Base-by-base conservation (phyloP, 1,139 yeast species). In the Komagataea norvegica region DNA sequence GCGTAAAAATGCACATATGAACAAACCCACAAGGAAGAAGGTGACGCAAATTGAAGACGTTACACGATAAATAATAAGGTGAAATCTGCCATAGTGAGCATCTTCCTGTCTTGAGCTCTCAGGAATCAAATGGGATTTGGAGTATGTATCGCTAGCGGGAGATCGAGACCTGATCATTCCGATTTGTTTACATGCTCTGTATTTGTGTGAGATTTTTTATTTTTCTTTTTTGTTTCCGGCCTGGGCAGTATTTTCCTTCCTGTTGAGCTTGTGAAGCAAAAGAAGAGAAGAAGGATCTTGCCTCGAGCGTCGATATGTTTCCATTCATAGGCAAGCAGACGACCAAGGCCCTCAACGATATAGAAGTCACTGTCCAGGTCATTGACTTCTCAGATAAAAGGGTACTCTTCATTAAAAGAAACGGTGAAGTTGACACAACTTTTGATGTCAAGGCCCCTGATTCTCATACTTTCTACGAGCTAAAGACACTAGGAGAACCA, bases 351-450 rank as follows among this genome's bases (percentile, higher is more conserved):
- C 3, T 33, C 21, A 31, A 18, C 3, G 31, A 35, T 3, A 9
- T 5, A 6, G 54, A 49, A 25, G 33, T 52, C 2, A 44, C 51
- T 0, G 59, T 61, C 17, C 51, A 54, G 4, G 32, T 55, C 1
- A 26, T 59, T 1, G 63, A 61, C n/a, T 61, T 62, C 31, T 25
- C 44, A 1, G 60, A 65, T 40, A 61, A 58, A 39, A 38, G 48
- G 8, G 36, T 64, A 0, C 31, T 65, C 1, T 46, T 52, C 16
- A 23, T 65, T 3, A 46, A 54, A 15, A 37, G 43, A 20, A 48
- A 64, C 40, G 70, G 70, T 1, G 64, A 65, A 32, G 52, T 55
- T 7, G 68, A 66, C 42, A 52, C 58, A 1, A 54, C 64, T 0
- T 64, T 57, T 34, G 65, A 58, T 34, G 48, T 65, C 3, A 60